A percentile compares a stretch with the other conserved stretches of the same genome.
Conservation (phyloP, 306 rosid genomes). For the Chamaecrista fasciculata region DNA sequence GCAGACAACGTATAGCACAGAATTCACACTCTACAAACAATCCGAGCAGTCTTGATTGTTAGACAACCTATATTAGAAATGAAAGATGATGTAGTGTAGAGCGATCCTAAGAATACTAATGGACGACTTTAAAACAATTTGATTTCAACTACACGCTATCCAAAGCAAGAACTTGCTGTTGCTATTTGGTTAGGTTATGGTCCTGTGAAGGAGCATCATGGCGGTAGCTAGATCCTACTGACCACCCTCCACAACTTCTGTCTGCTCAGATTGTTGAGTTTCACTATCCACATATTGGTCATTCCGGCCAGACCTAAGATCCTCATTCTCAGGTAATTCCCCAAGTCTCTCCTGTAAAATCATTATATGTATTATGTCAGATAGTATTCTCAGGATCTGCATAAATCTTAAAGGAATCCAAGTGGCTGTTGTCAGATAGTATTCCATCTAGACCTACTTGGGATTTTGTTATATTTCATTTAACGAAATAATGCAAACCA, state of each 20-base stretch:
- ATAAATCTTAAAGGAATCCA: too few species aligned
- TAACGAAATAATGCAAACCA: too few species aligned
- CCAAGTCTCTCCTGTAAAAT: constrained; percentile 66
- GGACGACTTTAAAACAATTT: constrained; percentile 27
- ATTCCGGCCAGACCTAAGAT: constrained; percentile 42
- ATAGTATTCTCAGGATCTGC: constrained; percentile 1
- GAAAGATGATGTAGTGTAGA: constrained; percentile 35
- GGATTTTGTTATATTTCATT: too few species aligned
- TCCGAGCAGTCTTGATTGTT: constrained; percentile 30
- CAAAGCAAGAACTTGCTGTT: constrained; percentile 42
- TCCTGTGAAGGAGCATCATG: constrained; percentile 46
- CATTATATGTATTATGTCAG: constrained; percentile 14
- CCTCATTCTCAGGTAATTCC: constrained; percentile 58
- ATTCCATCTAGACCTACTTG: too few species aligned
- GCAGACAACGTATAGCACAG: too few species aligned
- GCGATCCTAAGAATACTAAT: constrained; percentile 43
- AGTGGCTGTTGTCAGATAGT: too few species aligned
- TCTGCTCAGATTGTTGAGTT: constrained; percentile 41
- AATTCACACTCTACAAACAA: constrained; percentile 43
- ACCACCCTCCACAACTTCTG: constrained; percentile 43
- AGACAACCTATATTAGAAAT: constrained; percentile 33
- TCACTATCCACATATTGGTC: constrained; percentile 46
- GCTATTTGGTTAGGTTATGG: constrained; percentile 62
- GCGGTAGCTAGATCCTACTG: constrained; percentile 46
- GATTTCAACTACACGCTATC: constrained; percentile 49